Conservation (phyloP, 2,329 filamentous ascomycete genomes). For the Beauveria pseudobassiana region DNA sequence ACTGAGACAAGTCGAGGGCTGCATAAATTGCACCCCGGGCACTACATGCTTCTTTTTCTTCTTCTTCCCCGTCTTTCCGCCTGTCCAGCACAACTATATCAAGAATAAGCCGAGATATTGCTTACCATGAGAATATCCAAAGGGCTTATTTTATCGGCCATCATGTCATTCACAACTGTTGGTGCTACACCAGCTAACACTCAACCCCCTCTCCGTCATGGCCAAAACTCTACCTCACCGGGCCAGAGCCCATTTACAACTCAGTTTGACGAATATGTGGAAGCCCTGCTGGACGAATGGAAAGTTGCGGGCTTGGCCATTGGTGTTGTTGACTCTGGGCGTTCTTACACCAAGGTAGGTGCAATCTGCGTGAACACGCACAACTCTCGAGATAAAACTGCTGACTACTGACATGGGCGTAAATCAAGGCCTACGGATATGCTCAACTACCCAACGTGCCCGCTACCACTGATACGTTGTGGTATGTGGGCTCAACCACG, state of each 20-base stretch:
- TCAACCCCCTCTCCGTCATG: background rate
- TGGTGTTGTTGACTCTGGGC: conserved; percentile 37
- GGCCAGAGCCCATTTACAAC: conserved; percentile 12
- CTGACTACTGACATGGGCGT: too few species aligned
- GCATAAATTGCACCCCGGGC: background rate
- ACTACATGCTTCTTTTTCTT: too few species aligned
- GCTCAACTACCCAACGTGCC: conserved; percentile 29
- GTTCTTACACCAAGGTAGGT: conserved; percentile 31
- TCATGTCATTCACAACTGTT: background rate
- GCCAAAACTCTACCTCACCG: background rate
- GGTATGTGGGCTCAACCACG: conserved; percentile 47
- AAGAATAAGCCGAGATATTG: background rate
- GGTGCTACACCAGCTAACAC: too few species aligned
- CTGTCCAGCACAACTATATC: too few species aligned
- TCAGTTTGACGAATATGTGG: conserved; percentile 10
- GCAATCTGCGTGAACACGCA: background rate
- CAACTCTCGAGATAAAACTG: background rate
- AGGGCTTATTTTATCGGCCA: background rate
- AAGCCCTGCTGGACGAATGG: conserved; percentile 24
- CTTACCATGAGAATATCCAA: background rate
- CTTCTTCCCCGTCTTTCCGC: too few species aligned
- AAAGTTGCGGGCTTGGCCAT: conserved; percentile 42
- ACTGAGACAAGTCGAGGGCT: background rate
- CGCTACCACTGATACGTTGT: conserved; percentile 40
- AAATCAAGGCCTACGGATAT: conserved; percentile 21